Conservation (phyloP, 2,329 filamentous ascomycete genomes). For the Fusarium piperis region DNA sequence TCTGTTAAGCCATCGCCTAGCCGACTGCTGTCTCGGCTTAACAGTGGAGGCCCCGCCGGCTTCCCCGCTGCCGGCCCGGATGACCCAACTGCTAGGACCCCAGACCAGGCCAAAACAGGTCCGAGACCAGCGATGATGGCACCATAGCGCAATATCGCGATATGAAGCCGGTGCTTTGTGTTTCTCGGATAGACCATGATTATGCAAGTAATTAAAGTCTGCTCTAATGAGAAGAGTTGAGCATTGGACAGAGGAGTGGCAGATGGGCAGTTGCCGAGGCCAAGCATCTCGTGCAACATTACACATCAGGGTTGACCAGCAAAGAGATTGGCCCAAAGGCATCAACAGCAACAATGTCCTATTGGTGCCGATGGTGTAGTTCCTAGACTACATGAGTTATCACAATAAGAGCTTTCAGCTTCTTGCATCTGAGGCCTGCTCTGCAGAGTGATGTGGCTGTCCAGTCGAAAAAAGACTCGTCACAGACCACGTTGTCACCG, state of each 20-base stretch:
- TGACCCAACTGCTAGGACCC: slow-evolving; percentile 13
- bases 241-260: neutral
- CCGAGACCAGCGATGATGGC: slow-evolving; percentile 11
- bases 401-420: neutral
- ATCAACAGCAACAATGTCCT: neutral
- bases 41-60: slow-evolving; percentile 30
- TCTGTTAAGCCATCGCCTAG: slow-evolving; percentile 21
- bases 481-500: neutral
- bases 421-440: neutral
- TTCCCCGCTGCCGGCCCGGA: slow-evolving; percentile 33
- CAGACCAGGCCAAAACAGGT: slow-evolving; percentile 24
- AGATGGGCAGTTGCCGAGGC: neutral
- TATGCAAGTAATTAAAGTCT: neutral
- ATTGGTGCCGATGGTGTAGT: neutral
- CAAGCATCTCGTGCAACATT: neutral
- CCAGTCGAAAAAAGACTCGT: neutral
- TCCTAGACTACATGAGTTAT: neutral
- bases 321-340: neutral
- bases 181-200: neutral
- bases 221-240: neutral
- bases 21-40: slow-evolving; percentile 18
- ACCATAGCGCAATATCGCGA: slow-evolving; percentile 10
- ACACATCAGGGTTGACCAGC: neutral
- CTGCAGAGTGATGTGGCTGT: neutral
- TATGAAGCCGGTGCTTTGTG: neutral